Percentiles rank a stretch among this genome's conserved stretches.
These are phyloP conservation scores for Lactarius sanguifluus DNA, from an alignment of 768 basidiomycete genomes.

Conservation along the genomic window DNA sequence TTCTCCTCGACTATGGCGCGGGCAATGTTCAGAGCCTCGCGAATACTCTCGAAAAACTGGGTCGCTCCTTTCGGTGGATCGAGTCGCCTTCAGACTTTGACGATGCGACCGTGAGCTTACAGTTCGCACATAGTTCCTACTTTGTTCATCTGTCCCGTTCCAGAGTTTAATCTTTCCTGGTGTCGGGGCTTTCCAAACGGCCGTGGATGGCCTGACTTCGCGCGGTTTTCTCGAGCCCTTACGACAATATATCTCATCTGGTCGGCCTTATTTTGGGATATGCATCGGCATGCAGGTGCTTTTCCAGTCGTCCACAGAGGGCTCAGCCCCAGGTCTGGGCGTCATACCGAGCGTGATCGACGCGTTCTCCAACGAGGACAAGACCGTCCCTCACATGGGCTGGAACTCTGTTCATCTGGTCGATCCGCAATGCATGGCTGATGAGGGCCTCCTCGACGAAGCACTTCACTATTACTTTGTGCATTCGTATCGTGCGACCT, in stretches of 20 bases:
- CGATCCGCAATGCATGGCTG: slow-evolving; percentile 42
- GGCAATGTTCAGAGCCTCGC: slow-evolving; percentile 94
- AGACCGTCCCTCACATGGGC: slow-evolving; percentile 96
- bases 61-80: slow-evolving; percentile 90
- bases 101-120: slow-evolving; percentile 76
- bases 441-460: slow-evolving; percentile 50
- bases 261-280: slow-evolving; percentile 94
- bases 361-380: slow-evolving; percentile 66
- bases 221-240: slow-evolving; percentile 81
- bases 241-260: slow-evolving; percentile 76
- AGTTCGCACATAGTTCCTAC: slow-evolving; percentile 11
- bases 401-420: slow-evolving; percentile 82
- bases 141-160: slow-evolving; percentile 27
- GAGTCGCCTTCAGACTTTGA: slow-evolving; percentile 75
- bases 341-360: slow-evolving; percentile 82
- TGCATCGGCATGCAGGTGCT: slow-evolving; percentile 99
- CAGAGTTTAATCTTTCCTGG: slow-evolving; percentile 97
- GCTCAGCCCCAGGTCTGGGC: slow-evolving; percentile 66
- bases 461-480: slow-evolving; percentile 92
- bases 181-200: slow-evolving; percentile 90
- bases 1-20: slow-evolving; percentile 94
- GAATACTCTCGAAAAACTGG: slow-evolving; percentile 82
- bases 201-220: slow-evolving; percentile 69
- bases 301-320: slow-evolving; percentile 82
- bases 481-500: slow-evolving; percentile 88